phyloP scores from a whole-genome alignment of 2,329 filamentous ascomycete genomes.

The Coleophoma cylindrospora region DNA sequence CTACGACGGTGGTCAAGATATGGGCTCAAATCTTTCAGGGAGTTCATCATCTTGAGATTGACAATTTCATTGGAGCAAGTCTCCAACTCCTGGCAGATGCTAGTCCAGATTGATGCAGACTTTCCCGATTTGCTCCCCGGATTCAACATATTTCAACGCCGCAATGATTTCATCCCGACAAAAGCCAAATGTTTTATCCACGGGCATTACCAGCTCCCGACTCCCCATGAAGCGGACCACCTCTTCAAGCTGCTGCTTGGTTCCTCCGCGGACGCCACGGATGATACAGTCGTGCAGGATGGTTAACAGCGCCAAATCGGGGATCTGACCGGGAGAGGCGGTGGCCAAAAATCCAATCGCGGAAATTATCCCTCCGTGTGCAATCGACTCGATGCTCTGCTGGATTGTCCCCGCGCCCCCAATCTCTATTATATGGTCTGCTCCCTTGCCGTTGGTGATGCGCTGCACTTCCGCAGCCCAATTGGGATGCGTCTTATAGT shows the following conservation, averaged over 20 bases:
- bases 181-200: slow-evolving; percentile 30
- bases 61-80: slow-evolving; percentile 1
- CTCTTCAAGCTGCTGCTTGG: slow-evolving; percentile 30
- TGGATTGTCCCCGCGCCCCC: slow-evolving; percentile 57
- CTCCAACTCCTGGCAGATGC: slow-evolving; percentile 2
- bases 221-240: slow-evolving; percentile 24
- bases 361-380: slow-evolving; percentile 38
- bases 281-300: slow-evolving; percentile 26
- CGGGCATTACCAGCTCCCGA: slow-evolving; percentile 18
- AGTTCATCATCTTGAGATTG: slow-evolving; percentile 1
- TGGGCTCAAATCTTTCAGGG: slow-evolving; percentile 5
- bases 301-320: slow-evolving; percentile 23
- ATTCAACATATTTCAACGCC: slow-evolving; percentile 20
- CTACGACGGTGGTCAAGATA: neutral
- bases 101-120: slow-evolving; percentile 28
- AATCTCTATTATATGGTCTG: slow-evolving; percentile 61
- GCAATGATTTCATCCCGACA: slow-evolving; percentile 23
- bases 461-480: slow-evolving; percentile 56
- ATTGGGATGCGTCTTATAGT: slow-evolving; percentile 51
- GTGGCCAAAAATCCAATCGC: slow-evolving; percentile 36
- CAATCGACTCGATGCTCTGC: slow-evolving; percentile 42
- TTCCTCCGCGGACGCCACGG: slow-evolving; percentile 30
- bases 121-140: slow-evolving; percentile 30
- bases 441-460: slow-evolving; percentile 42
- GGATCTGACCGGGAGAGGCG: slow-evolving; percentile 21